Evolutionary conservation across 495 filamentous ascomycete species (phyloP).

Genomic region (Neurospora terricola): DNA sequence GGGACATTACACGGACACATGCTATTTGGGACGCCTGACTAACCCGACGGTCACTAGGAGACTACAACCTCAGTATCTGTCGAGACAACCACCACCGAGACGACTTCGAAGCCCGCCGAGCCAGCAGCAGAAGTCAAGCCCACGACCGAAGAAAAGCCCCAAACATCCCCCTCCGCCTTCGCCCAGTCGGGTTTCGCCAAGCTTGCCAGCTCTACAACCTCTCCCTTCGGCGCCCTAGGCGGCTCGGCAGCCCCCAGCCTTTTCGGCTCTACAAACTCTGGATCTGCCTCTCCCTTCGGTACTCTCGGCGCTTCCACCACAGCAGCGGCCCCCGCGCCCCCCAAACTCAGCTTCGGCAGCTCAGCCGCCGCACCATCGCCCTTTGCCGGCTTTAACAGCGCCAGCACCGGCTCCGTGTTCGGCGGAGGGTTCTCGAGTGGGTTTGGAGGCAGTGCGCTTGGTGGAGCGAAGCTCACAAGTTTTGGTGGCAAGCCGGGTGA

Average conservation of each 20-base stretch:
- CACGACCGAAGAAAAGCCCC: conserved; percentile 4
- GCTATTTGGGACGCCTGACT: not conserved
- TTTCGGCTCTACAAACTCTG: conserved; percentile 18
- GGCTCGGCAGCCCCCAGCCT: conserved; percentile 29
- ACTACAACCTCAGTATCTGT: conserved; percentile 7
- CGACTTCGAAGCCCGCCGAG: not conserved
- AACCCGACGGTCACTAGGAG: conserved; percentile 5
- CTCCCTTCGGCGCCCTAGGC: conserved; percentile 27
- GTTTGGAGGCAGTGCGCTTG: conserved; percentile 45
- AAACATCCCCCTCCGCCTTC: conserved; percentile 36
- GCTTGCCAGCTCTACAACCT: conserved; percentile 37
- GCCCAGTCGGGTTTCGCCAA: conserved; percentile 41
- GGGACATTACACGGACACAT: not conserved
- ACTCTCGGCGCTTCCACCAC: conserved; percentile 20
- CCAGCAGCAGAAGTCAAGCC: not conserved
- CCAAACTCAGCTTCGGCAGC: conserved; percentile 25
- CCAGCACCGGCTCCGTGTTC: conserved; percentile 10
- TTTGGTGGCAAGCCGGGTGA: conserved; percentile 56
- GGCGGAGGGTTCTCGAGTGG: conserved; percentile 34
- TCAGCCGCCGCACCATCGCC: conserved; percentile 17
- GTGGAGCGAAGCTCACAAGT: conserved; percentile 43
- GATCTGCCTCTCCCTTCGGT: conserved; percentile 29
- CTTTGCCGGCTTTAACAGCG: conserved; percentile 10
- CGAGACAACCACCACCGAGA: conserved; percentile 14
- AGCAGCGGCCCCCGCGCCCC: conserved; percentile 19